Conservation (phyloP, 805 yeast genomes). For the Wickerhamiella alocasiicola region DNA sequence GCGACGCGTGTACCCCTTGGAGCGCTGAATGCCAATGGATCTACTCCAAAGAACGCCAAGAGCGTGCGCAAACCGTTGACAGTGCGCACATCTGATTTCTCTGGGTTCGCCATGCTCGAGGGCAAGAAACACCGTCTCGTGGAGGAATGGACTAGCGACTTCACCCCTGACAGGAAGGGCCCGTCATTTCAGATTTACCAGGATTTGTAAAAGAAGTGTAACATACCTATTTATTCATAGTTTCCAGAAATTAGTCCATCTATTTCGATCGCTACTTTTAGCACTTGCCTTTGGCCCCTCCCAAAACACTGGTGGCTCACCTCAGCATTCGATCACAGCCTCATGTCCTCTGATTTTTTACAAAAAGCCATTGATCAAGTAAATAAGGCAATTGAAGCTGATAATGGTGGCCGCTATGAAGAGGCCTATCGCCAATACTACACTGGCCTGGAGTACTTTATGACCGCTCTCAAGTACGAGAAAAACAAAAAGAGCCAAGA, state of each 20-base stretch:
- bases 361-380: constrained; percentile 92
- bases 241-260: no score
- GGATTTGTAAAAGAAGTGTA: neutral
- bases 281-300: neutral
- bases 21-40: neutral
- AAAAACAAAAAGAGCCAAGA: constrained; percentile 84
- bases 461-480: constrained; percentile 88
- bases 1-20: constrained; percentile 2
- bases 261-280: no score
- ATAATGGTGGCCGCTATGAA: constrained; percentile 75
- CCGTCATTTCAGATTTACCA: constrained; percentile 2
- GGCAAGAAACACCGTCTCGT: neutral
- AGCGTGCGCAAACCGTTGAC: neutral
- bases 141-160: neutral
- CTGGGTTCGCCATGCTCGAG: constrained; percentile 1
- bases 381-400: constrained; percentile 90
- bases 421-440: constrained; percentile 90
- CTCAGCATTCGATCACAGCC: neutral
- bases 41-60: neutral
- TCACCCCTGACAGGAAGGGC: neutral
- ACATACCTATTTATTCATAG: no score
- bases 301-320: neutral
- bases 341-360: constrained; percentile 47
- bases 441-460: constrained; percentile 84
- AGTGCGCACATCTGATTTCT: neutral